Percentiles rank a stretch among this genome's conserved stretches.
phyloP scores from a whole-genome alignment of 345 rosid genomes.

The Sisymbrium irio region DNA sequence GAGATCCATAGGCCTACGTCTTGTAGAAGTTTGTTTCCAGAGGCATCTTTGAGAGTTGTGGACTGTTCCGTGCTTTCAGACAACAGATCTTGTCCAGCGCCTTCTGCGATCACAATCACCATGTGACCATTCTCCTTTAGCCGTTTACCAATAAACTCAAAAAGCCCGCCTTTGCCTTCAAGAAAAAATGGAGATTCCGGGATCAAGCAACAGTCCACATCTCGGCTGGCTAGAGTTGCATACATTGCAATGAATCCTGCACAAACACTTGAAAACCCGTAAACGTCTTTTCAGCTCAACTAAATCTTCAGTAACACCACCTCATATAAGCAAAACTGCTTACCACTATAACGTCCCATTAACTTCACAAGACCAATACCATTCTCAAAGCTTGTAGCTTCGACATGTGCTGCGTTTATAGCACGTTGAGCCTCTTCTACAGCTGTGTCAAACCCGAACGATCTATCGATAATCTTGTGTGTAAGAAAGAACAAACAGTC shows the following conservation, averaged over 20 bases:
- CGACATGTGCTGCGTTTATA: constrained; percentile 83
- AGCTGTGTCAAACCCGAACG: constrained; percentile 84
- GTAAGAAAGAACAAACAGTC: background rate
- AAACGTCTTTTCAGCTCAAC: constrained; percentile 9
- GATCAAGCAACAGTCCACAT: constrained; percentile 89
- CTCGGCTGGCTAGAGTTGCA: constrained; percentile 89
- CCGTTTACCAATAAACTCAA: constrained; percentile 57
- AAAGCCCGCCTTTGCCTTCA: constrained; percentile 76
- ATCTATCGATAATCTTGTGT: constrained; percentile 61
- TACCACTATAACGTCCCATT: constrained; percentile 79
- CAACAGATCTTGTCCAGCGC: constrained; percentile 76
- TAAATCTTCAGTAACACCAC: background rate
- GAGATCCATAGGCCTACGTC: constrained; percentile 79
- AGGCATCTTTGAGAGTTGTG: constrained; percentile 59
- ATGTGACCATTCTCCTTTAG: constrained; percentile 76
- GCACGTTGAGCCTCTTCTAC: constrained; percentile 91
- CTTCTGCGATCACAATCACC: constrained; percentile 88
- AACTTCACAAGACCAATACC: constrained; percentile 78
- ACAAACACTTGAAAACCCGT: background rate
- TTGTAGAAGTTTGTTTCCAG: constrained; percentile 78
- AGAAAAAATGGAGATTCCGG: constrained; percentile 84
- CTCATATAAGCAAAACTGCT: constrained; percentile 14
- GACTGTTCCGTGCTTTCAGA: constrained; percentile 42
- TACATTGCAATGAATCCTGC: constrained; percentile 90
- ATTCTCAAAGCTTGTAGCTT: constrained; percentile 67